These are phyloP conservation scores for Saccharomycopsis babjevae DNA, from an alignment of 805 yeast genomes.

Conservation along the genomic window DNA sequence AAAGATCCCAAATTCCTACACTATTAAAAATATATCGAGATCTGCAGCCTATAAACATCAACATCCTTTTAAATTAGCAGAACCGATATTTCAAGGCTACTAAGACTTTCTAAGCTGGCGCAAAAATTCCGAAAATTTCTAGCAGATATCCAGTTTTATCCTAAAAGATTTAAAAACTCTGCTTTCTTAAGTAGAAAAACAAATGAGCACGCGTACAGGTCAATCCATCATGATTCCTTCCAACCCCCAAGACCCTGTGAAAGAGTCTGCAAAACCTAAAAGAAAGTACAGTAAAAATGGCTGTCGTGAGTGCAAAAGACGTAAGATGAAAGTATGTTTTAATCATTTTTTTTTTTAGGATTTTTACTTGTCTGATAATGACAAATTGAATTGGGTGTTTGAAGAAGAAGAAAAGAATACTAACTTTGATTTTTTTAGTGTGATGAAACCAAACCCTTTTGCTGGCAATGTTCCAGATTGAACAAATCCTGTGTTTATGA, in stretches of 20 bases:
- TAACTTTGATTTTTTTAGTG: slow-evolving; percentile 18
- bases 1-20: no score
- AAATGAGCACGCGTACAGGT: background rate
- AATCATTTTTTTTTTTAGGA: no score
- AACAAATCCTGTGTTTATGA: slow-evolving; percentile 31
- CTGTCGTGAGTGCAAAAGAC: slow-evolving; percentile 35
- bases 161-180: no score
- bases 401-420: background rate
- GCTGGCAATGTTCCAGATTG: slow-evolving; percentile 32
- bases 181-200: background rate
- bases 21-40: no score
- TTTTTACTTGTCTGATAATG: background rate
- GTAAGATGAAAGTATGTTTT: slow-evolving; percentile 29
- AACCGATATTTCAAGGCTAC: no score
- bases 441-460: slow-evolving; percentile 31
- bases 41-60: no score
- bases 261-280: slow-evolving; percentile 23
- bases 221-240: background rate
- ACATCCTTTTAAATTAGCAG: no score
- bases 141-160: no score
- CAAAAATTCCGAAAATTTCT: no score
- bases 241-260: background rate
- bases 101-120: no score
- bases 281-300: slow-evolving; percentile 36
- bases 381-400: background rate